Evolutionary conservation across 345 rosid species (phyloP), one percentile per base, ranked within the genome.

Genomic region (Rubroshorea leprosula): DNA sequence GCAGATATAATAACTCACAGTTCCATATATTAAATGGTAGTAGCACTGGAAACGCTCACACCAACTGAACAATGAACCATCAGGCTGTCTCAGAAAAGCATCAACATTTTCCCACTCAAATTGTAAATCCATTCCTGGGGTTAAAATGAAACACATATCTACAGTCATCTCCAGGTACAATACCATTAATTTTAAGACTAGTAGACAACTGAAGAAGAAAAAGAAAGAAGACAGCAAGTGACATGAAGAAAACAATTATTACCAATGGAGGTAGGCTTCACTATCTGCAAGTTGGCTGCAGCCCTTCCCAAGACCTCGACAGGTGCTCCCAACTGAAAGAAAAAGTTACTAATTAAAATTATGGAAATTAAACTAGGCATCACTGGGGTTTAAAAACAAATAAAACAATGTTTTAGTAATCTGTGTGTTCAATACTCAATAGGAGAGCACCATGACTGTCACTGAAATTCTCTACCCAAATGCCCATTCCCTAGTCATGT

Each of bases 11-110:
- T 48, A 62, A 71, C 86, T 76, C 72, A 92, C 98, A 62, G 77
- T 84, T 56, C 83, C 86, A 55, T 83, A 73, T 21, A 89, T 57
- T 53, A 86, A 68, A 73, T 83, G 82, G 19, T 45, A 75, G 72
- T 83, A 86, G 83, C 96, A 89, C 26, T 76, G 78, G 68, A 81
- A 81, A 47, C 93, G 93, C 76, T 92, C 96, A 57, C 74, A 84
- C 98, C 96, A 92, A 65, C 95, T 86, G 74, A 92, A 89, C 47
- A 89, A 69, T 39, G 83, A 75, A 21, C 95, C 98, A 74, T 92
- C 96, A 23, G 86, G 89, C 68, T 84, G 96, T 57, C 76, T 72
- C 60, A 77, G 52, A 72, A 92, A 92, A 54, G 93, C 98, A 58
- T 86, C 63, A 11, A 74, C 74, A 44, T 86, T 87, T 63, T 81